A percentile compares a stretch with the other conserved stretches of the same genome.
These are phyloP conservation scores for Encephalitozoon hellem DNA, from an alignment of 371 early-diverging fungal genomes.

Conservation along the genomic window DNA sequence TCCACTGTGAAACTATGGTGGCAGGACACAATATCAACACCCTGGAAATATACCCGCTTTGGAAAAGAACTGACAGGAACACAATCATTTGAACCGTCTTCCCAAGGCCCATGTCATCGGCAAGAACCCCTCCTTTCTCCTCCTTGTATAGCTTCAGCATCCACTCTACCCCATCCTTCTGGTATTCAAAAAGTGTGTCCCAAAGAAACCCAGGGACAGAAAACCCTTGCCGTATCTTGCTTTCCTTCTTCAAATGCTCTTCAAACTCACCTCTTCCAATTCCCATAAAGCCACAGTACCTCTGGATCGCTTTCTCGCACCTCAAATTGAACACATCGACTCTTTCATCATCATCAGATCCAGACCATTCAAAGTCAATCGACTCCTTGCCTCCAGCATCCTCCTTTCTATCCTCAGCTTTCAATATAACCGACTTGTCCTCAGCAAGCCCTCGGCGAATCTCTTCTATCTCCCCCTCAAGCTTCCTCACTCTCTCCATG, in stretches of 20 bases:
- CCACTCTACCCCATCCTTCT: slow-evolving; percentile 79
- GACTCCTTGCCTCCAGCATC: slow-evolving; percentile 69
- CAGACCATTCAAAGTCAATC: slow-evolving; percentile 66
- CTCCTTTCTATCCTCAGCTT: slow-evolving; percentile 63
- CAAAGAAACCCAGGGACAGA: slow-evolving; percentile 67
- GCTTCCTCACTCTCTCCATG: slow-evolving; percentile 65
- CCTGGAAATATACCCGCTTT: slow-evolving; percentile 28
- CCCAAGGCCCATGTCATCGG: slow-evolving; percentile 91
- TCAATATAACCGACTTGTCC: slow-evolving; percentile 57
- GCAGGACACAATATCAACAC: slow-evolving; percentile 92
- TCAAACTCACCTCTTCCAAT: background rate
- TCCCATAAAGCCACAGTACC: background rate
- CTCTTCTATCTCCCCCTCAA: slow-evolving; percentile 71
- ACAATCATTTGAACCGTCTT: slow-evolving; percentile 91
- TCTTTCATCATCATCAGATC: background rate
- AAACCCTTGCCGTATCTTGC: background rate
- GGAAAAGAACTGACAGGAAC: slow-evolving; percentile 67
- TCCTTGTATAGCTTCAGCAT: slow-evolving; percentile 75
- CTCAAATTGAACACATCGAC: background rate
- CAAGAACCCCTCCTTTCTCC: slow-evolving; percentile 83
- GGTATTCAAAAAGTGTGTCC: slow-evolving; percentile 77
- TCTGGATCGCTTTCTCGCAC: background rate
- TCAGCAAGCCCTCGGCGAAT: slow-evolving; percentile 66
- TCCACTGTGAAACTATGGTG: slow-evolving; percentile 90
- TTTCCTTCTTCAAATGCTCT: background rate